Evolutionary conservation across 2,329 filamentous ascomycete species (phyloP).

Genomic region (Reticulascus tulasneorum): DNA sequence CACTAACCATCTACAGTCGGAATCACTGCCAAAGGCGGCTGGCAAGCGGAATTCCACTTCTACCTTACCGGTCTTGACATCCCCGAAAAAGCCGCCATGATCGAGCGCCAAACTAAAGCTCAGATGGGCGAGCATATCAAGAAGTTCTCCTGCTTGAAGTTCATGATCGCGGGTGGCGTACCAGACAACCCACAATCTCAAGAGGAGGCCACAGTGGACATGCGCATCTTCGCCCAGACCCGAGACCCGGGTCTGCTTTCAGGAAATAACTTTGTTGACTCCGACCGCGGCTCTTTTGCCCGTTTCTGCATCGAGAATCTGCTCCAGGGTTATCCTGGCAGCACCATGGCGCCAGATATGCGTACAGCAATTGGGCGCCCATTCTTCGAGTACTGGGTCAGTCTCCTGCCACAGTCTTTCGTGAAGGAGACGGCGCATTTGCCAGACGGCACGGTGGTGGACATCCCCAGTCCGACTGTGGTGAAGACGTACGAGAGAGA

Average conservation of each 20-base stretch:
- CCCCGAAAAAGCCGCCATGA: conserved; percentile 42
- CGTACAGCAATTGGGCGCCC: conserved; percentile 31
- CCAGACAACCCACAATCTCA: conserved; percentile 33
- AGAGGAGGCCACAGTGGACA: conserved; percentile 38
- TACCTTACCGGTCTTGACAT: conserved; percentile 47
- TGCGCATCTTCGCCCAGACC: conserved; percentile 40
- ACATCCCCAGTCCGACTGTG: background rate
- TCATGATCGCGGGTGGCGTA: conserved; percentile 26
- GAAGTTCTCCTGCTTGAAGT: conserved; percentile 47
- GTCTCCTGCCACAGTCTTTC: conserved; percentile 18
- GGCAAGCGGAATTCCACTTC: conserved; percentile 38
- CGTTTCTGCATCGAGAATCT: conserved; percentile 31
- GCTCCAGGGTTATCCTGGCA: conserved; percentile 34
- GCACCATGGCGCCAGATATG: conserved; percentile 29
- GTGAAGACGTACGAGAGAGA: background rate
- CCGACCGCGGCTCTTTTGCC: conserved; percentile 24
- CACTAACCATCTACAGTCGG: conserved; percentile 25
- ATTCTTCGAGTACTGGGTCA: conserved; percentile 29
- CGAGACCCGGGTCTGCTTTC: conserved; percentile 18
- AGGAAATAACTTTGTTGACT: conserved; percentile 19
- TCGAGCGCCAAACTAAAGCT: conserved; percentile 42
- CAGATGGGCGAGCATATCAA: conserved; percentile 34
- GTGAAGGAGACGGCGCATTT: conserved; percentile 17
- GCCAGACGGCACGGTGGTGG: conserved; percentile 15
- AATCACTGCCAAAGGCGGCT: conserved; percentile 44